Conservation (phyloP, 2,329 filamentous ascomycete species). For the Diaporthe velutina region DNA sequence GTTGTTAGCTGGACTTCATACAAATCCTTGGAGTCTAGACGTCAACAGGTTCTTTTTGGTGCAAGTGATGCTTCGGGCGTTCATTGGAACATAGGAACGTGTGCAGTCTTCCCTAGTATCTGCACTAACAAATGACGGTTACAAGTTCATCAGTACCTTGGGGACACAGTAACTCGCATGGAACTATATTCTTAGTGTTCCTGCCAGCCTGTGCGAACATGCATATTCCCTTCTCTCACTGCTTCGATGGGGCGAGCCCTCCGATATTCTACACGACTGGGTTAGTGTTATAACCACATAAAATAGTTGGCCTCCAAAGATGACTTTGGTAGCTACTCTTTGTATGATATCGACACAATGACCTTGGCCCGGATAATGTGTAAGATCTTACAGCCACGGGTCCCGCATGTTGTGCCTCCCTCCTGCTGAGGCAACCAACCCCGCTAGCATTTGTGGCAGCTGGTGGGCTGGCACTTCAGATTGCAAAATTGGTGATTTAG, state of each 20-base stretch:
- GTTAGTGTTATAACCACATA: background rate
- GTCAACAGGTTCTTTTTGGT: background rate
- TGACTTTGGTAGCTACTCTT: background rate
- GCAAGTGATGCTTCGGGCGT: background rate
- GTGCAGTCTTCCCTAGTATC: too few species aligned
- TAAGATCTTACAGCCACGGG: background rate
- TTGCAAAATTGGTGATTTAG: background rate
- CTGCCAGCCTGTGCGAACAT: background rate
- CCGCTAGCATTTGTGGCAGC: background rate
- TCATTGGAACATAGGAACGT: too few species aligned
- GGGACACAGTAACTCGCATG: background rate
- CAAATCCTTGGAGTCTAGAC: background rate
- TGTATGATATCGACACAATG: background rate
- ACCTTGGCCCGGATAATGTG: background rate
- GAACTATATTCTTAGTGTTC: background rate
- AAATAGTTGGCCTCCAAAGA: background rate
- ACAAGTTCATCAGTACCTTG: background rate
- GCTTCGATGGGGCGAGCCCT: background rate
- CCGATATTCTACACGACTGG: background rate
- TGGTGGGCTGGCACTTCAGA: background rate
- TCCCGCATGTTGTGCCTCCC: too few species aligned
- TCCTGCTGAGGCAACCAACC: background rate
- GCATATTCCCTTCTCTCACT: background rate
- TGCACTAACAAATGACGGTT: background rate
- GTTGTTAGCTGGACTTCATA: too few species aligned